Evolutionary conservation across 2,329 filamentous ascomycete species (phyloP).

Genomic region (Teratosphaeria destructans): DNA sequence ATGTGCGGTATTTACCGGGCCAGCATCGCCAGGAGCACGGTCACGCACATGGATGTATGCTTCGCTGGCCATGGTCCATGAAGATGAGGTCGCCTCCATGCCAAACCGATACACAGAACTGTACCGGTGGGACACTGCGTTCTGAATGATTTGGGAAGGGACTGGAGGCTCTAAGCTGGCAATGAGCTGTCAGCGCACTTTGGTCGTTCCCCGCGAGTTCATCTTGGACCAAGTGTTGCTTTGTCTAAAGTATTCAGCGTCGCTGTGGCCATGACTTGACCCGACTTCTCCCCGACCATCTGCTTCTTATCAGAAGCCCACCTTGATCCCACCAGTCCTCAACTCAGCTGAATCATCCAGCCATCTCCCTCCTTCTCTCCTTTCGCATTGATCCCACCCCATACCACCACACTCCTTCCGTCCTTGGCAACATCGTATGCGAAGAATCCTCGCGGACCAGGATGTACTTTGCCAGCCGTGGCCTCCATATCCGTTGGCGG

Average conservation of each 20-base stretch:
- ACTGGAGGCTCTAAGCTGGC: background rate
- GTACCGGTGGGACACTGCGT: no score
- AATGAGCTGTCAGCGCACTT: background rate
- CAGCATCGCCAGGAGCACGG: no score
- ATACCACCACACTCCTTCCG: slow-evolving; percentile 29
- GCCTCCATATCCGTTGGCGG: slow-evolving; percentile 23
- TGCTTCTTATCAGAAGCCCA: background rate
- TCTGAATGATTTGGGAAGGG: background rate
- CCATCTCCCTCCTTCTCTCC: slow-evolving; percentile 35
- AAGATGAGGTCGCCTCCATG: no score
- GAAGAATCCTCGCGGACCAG: slow-evolving; percentile 33
- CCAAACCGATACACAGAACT: no score
- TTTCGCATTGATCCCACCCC: slow-evolving; percentile 35
- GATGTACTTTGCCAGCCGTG: slow-evolving; percentile 33
- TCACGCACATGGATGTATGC: no score
- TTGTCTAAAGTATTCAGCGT: no score
- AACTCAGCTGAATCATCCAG: slow-evolving; percentile 33
- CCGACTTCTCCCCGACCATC: no score
- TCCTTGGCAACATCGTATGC: slow-evolving; percentile 30
- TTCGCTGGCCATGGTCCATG: no score
- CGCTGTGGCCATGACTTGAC: no score
- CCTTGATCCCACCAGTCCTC: background rate
- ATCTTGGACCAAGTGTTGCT: no score
- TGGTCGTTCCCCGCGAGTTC: no score
- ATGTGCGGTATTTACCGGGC: no score